Conservation (phyloP, 305 asterid species). For the Fraxinus greggii region DNA sequence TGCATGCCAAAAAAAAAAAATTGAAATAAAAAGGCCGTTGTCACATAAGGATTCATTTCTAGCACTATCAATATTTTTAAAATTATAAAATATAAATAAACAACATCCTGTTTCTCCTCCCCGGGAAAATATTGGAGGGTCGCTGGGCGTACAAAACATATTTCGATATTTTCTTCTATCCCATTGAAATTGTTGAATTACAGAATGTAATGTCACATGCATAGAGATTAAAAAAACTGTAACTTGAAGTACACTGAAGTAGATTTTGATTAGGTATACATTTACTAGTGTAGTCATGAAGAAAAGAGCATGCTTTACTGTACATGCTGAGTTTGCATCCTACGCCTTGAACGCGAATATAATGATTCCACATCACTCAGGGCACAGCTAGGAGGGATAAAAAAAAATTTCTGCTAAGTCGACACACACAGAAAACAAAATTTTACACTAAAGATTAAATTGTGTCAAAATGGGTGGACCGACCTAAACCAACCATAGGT, state of each 20-base stretch:
- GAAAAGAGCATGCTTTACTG: slow-evolving; percentile 4
- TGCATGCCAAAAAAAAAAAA: no score
- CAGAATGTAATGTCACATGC: neutral
- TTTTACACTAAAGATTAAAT: no score
- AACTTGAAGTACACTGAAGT: neutral
- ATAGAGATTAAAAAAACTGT: neutral
- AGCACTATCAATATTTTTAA: neutral
- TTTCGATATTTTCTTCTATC: neutral
- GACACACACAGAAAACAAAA: no score
- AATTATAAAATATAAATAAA: no score
- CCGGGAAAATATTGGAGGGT: neutral
- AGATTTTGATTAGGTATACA: neutral
- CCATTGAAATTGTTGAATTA: neutral
- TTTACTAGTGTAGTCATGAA: slow-evolving; percentile 7
- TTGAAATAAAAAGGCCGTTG: no score
- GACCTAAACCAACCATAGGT: neutral
- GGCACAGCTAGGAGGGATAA: no score
- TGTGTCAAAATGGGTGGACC: neutral
- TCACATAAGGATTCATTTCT: neutral
- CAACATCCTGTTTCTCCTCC: neutral
- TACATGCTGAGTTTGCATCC: neutral
- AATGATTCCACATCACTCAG: neutral
- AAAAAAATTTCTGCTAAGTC: no score
- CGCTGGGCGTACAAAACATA: neutral
- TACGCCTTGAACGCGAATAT: neutral